A percentile compares a stretch with the other conserved stretches of the same genome.
Conservation (phyloP, 1,284 basidiomycete genomes). For the Marasmius sp. region DNA sequence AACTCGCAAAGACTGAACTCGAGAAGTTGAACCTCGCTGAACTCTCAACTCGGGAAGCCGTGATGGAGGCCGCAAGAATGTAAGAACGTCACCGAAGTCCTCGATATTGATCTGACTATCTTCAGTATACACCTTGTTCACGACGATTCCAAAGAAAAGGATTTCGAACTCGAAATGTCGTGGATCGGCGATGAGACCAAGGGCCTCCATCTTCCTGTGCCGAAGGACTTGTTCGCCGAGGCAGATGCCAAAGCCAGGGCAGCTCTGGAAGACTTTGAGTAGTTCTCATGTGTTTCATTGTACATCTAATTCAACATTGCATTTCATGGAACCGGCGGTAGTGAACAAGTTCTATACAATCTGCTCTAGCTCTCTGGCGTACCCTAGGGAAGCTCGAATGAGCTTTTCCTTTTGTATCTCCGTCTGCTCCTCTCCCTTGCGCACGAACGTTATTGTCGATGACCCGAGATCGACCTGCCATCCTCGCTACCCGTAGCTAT, state of each 20-base stretch:
- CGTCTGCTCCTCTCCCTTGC: constrained; percentile 73
- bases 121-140: constrained; percentile 94
- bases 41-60: constrained; percentile 81
- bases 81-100: constrained; percentile 40
- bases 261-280: constrained; percentile 88
- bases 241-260: constrained; percentile 91
- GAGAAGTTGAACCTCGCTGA: constrained; percentile 91
- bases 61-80: constrained; percentile 94
- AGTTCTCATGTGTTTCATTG: constrained; percentile 21
- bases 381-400: constrained; percentile 71
- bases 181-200: constrained; percentile 93
- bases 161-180: constrained; percentile 97
- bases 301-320: constrained; percentile 1
- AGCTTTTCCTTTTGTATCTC: constrained; percentile 84
- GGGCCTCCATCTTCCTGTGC: constrained; percentile 80
- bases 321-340: neutral
- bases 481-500: constrained; percentile 49
- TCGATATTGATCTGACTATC: constrained; percentile 1
- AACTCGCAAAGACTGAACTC: constrained; percentile 96
- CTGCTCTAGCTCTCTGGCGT: constrained; percentile 85
- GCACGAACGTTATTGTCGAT: constrained; percentile 61
- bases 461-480: constrained; percentile 71
- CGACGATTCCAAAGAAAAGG: constrained; percentile 96
- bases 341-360: constrained; percentile 63
- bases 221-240: constrained; percentile 80